Conservation (phyloP, 2,329 filamentous ascomycete genomes). For the Trichophyton schoenleinii region DNA sequence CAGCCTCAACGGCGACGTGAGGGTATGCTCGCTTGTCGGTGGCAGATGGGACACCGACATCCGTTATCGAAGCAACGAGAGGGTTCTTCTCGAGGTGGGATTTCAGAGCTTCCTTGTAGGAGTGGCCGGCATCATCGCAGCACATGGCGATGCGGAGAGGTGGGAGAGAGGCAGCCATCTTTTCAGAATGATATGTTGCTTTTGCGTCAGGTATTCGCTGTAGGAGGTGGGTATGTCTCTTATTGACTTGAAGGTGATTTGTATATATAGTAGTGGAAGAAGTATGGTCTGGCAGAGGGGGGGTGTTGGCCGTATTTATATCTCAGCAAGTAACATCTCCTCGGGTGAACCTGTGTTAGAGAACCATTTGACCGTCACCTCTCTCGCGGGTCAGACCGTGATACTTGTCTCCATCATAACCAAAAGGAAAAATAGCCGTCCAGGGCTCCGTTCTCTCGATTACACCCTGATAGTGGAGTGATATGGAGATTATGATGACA, state of each 20-base stretch:
- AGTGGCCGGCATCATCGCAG: conserved; percentile 59
- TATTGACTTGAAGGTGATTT: background rate
- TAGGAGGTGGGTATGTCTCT: background rate
- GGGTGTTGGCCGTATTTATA: background rate
- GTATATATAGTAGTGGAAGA: background rate
- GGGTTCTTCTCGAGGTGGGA: conserved; percentile 55
- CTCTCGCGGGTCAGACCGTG: background rate
- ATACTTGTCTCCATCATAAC: background rate
- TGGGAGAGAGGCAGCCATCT: conserved; percentile 6
- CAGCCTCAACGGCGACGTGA: conserved; percentile 61
- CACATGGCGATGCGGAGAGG: conserved; percentile 50
- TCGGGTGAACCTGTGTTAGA: background rate
- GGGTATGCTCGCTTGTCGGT: conserved; percentile 73
- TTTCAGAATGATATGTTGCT: background rate
- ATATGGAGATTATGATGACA: background rate
- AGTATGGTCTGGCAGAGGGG: background rate
- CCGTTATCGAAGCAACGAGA: conserved; percentile 54
- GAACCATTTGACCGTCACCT: background rate
- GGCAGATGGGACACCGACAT: conserved; percentile 57
- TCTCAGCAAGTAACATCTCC: background rate
- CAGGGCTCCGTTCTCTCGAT: background rate
- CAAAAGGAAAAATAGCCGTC: background rate
- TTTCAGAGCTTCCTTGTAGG: conserved; percentile 69
- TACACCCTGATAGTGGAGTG: background rate
- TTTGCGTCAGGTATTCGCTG: background rate